Conservation (phyloP, 148 eudicot species). For the Linanthus parryae region DNA sequence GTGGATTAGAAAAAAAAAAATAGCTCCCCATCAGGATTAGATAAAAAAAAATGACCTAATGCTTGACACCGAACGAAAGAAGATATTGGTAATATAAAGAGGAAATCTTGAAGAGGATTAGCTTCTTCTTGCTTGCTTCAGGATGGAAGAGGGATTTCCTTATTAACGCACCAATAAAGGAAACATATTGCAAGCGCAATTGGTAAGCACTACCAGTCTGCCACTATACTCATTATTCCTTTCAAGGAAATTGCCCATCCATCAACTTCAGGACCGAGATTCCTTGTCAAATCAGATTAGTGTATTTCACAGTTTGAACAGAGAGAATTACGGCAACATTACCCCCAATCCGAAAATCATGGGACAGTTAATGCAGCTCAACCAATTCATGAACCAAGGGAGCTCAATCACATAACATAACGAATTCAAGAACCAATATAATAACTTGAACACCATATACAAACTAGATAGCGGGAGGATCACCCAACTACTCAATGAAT, state of each 20-base stretch:
- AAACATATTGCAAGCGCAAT: conserved; percentile 74
- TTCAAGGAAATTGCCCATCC: conserved; percentile 93
- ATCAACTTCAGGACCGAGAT: conserved; percentile 84
- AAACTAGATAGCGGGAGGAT: too few relatives aligned
- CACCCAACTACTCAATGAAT: too few relatives aligned
- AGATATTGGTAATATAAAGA: too few relatives aligned
- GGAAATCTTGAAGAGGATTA: conserved; percentile 10
- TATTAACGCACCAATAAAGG: conserved; percentile 91
- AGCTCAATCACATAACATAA: too few relatives aligned
- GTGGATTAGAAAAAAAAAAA: too few relatives aligned
- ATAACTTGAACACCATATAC: too few relatives aligned
- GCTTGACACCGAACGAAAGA: too few relatives aligned
- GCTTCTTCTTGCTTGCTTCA: conserved; percentile 95
- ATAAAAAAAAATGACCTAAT: too few relatives aligned
- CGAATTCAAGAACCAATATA: too few relatives aligned
- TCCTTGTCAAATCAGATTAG: conserved; percentile 69
- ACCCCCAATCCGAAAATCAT: conserved; percentile 89
- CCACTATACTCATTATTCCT: conserved; percentile 95
- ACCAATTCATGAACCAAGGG: too few relatives aligned
- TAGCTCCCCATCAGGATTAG: conserved; percentile 61
- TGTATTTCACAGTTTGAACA: conserved; percentile 88
- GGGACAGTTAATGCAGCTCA: too few relatives aligned
- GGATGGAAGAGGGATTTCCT: conserved; percentile 61
- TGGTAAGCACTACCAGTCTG: too few relatives aligned
- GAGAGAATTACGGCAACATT: conserved; percentile 93